Evolutionary conservation across 1,284 basidiomycete genomes (phyloP), one percentile per base, ranked within the genome.

Genomic region (Cerrena zonata): DNA sequence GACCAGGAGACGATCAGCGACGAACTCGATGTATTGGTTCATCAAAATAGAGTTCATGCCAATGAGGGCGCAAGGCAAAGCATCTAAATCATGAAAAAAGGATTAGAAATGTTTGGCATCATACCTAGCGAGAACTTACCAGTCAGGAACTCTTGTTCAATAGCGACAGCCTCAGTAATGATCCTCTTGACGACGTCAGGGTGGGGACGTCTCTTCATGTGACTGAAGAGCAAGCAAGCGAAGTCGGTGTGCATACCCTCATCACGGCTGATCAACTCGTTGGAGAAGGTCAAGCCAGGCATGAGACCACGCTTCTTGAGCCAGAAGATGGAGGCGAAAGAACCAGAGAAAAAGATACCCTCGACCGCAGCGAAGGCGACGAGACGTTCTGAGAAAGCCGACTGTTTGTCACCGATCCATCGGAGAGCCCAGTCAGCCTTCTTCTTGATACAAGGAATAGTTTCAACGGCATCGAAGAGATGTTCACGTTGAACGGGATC

Each of bases 211-310:
- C 79, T 76, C 65, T 78, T 80, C 48, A 97, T 78, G 65, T 97
- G 91, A 57, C 80, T 85, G 77, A 98, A 96, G 49, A 99, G 79
- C 15, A 98, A 74, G 70, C 95, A 98, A 0, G 95, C 94, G 65
- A 99, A 95, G 68, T 94, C 95, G 75, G 95, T 98, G 72, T 98
- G 95, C 77, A 98, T 88, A 51, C 95, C 95, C 72, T 99, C 95
- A 65, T 99, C 95, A 42, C 94, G 87, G 51, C 90, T 94, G 71
- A 98, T 99, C 65, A 98, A 84, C 73, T 95, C 91, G 67, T 97
- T 97, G 42, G 95, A 98, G 73, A 94, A 96, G 0, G 94, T 95
- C 44, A 98, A 78, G 40, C 95, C 95, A 45, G 94, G 95, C 95
- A 98, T 98, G 42, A 98, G 78, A 42, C 95, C 95, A 47, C 95